Evolutionary conservation across 2,329 filamentous ascomycete species (phyloP), one percentile per base, ranked within the genome.

Genomic region (Fusarium sp.): DNA sequence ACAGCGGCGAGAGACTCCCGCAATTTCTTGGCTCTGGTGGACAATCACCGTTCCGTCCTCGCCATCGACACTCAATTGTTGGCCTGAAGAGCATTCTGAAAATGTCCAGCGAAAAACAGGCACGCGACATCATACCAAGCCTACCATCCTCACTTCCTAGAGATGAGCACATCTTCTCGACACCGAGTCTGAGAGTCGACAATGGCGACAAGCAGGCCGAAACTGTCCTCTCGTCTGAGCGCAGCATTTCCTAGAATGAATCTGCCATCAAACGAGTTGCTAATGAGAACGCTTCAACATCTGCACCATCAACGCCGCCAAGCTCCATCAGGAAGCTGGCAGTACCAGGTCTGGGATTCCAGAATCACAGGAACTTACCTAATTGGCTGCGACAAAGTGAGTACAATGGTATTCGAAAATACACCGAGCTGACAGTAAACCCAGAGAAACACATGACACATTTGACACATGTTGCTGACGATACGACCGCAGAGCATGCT

Each of bases 31-130:
- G 45, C 29, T 61, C 53, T 14, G 54, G 34, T 10, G 63, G 59
- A 9, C 59, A 62, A 16, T 40, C 51, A 9, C 53, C 52, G 5
- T 76, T 71, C 53, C 58, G 57, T 25, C 74, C 70, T 16, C 71
- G 62, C 45, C 73, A 76, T 45, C 63, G 71, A 7, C 55, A 66
- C 15, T 45, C 59, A 11, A 45, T 70, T 2, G 14, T 73, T 11
- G 68, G 72, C n/a, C 43, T 74, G 22, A 75, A 58, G 49, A 49
- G 73, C 10, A 76, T 76, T 27, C 59, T 76, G 3, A 76, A 71
- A 40, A 30, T 44, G 12, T 42, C 66, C 27, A 32, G 40, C 9
- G 50, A 38, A 11, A 50, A 55, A 42, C 32, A 18, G 25, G 18
- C 24, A 20, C 24, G 16, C 20, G 24, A 50, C 1, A 51, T 24